Percentiles rank a stretch among this genome's conserved stretches.
Conservation (phyloP, 2,329 filamentous ascomycete species). For the Botrytis galanthina region DNA sequence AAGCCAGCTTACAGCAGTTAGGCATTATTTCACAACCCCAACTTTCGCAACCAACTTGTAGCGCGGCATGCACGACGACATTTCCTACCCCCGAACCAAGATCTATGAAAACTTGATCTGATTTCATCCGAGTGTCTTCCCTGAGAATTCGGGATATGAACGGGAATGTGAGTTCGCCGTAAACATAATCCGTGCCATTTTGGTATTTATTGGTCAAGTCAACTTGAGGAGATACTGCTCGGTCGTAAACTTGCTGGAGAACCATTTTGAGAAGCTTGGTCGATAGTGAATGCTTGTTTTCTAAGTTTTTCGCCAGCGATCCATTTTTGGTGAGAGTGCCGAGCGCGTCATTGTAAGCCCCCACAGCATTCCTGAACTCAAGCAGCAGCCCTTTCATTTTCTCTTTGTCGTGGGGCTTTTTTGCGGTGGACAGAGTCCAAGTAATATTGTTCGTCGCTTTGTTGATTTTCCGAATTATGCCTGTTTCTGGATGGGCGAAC, state of each 20-base stretch:
- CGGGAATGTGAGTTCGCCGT: constrained; percentile 84
- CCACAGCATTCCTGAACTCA: constrained; percentile 70
- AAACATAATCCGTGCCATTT: constrained; percentile 88
- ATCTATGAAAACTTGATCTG: constrained; percentile 86
- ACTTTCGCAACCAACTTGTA: constrained; percentile 90
- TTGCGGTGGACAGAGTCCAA: constrained; percentile 41
- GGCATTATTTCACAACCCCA: constrained; percentile 98
- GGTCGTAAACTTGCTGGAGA: constrained; percentile 82
- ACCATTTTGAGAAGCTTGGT: constrained; percentile 76
- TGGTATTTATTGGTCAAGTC: constrained; percentile 82
- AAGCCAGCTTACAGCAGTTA: constrained; percentile 79
- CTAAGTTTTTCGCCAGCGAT: constrained; percentile 69
- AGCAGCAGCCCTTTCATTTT: constrained; percentile 54
- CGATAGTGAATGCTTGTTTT: constrained; percentile 65
- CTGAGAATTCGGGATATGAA: constrained; percentile 83
- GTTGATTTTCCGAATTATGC: constrained; percentile 74
- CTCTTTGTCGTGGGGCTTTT: constrained; percentile 54
- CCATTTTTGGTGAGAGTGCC: constrained; percentile 65
- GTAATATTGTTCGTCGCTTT: constrained; percentile 50
- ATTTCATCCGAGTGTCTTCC: constrained; percentile 67
- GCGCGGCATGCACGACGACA: constrained; percentile 87
- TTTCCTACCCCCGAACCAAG: constrained; percentile 95
- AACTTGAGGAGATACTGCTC: constrained; percentile 86
- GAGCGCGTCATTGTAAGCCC: constrained; percentile 74
- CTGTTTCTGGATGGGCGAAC: constrained; percentile 69